phyloP scores from a whole-genome alignment of 495 filamentous ascomycete genomes.

The Penicillium herquei region DNA sequence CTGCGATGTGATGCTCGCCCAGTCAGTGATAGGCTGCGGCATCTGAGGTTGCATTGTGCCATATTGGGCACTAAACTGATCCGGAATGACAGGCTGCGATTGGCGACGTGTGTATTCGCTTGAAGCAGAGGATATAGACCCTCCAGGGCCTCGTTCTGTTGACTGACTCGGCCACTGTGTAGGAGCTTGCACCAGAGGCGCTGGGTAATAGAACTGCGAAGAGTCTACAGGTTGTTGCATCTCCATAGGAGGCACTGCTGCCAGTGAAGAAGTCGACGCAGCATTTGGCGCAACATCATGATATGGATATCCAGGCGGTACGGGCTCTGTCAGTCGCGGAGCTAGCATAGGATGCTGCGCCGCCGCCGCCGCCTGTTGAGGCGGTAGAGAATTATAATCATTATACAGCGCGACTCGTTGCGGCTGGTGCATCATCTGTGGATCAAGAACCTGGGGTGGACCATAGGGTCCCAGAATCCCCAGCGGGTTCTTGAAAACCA shows the following conservation, averaged over 20 bases:
- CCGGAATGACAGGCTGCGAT: background rate
- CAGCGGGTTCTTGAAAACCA: constrained; percentile 88
- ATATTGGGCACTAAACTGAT: background rate
- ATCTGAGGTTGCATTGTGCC: background rate
- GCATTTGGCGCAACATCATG: background rate
- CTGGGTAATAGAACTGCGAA: constrained; percentile 22
- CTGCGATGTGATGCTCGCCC: constrained; percentile 7
- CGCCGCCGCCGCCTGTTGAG: constrained; percentile 30
- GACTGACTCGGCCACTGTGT: background rate
- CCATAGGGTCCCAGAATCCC: constrained; percentile 51
- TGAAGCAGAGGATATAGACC: background rate
- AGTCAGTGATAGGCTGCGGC: constrained; percentile 12
- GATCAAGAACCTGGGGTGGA: constrained; percentile 19
- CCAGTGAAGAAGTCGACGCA: background rate
- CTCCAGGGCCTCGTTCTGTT: background rate
- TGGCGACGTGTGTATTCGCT: background rate
- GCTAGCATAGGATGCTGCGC: constrained; percentile 36
- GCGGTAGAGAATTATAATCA: constrained; percentile 19
- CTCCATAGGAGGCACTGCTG: background rate
- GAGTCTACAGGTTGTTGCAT: background rate
- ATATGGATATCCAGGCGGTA: constrained; percentile 12
- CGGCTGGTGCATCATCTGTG: constrained; percentile 21
- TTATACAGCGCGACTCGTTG: constrained; percentile 19
- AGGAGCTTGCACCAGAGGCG: constrained; percentile 5
- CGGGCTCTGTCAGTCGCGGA: constrained; percentile 25